A percentile compares a stretch with the other conserved stretches of the same genome.
phyloP scores from a whole-genome alignment of 2,329 filamentous ascomycete genomes.

The Cladosporium sp. region DNA sequence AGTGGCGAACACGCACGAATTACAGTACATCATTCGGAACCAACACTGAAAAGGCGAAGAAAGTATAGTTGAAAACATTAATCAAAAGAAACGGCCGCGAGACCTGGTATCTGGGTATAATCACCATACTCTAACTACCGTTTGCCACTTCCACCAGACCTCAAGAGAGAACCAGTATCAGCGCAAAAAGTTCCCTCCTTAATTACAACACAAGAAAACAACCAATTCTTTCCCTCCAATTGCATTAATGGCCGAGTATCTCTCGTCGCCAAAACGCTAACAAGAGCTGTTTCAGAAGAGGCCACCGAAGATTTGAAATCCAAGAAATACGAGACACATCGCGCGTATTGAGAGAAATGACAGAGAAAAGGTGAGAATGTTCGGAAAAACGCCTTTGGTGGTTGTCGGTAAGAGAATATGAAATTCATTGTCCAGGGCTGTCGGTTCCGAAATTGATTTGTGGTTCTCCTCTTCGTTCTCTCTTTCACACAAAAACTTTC shows the following conservation, averaged over 20 bases:
- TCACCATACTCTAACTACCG: constrained; percentile 6
- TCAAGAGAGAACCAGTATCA: neutral
- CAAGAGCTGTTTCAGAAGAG: neutral
- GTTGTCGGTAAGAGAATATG: neutral
- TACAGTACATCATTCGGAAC: too few relatives aligned
- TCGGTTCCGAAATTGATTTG: neutral
- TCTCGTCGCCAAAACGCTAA: neutral
- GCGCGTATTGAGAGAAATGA: neutral
- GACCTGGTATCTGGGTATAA: constrained; percentile 12
- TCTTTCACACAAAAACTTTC: neutral
- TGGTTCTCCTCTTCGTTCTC: neutral
- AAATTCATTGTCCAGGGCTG: constrained; percentile 6
- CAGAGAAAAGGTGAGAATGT: neutral
- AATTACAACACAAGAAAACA: constrained; percentile 8
- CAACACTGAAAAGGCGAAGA: too few relatives aligned
- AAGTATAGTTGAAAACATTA: neutral
- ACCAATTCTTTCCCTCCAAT: neutral
- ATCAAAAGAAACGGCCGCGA: neutral
- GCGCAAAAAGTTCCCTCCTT: neutral
- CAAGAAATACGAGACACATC: neutral
- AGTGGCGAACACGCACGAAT: too few relatives aligned
- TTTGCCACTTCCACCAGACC: neutral
- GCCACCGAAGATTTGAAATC: neutral
- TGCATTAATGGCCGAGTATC: too few relatives aligned
- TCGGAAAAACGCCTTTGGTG: neutral